Evolutionary conservation across 2,329 filamentous ascomycete genomes (phyloP).

Genomic region (Paecilomyces niveus): DNA sequence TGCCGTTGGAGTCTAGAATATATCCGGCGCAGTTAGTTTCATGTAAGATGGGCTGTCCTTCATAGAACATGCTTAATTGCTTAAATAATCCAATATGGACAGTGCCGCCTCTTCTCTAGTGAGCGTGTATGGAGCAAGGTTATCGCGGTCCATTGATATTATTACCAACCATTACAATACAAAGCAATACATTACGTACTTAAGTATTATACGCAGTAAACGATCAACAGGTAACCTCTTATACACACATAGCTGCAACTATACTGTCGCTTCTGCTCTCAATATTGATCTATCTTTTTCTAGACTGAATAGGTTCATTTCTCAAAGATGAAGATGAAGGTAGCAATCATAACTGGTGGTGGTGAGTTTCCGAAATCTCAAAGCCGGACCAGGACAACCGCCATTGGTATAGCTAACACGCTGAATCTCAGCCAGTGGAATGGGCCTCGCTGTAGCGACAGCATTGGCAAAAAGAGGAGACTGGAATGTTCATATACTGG

Average conservation of each 20-base stretch:
- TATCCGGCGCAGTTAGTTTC: neutral
- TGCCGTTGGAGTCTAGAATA: neutral
- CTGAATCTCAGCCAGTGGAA: slow-evolving; percentile 29
- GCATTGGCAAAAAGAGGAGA: slow-evolving; percentile 27
- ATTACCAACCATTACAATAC: neutral
- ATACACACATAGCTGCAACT: neutral
- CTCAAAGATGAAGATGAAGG: neutral
- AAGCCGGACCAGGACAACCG: neutral
- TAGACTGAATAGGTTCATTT: neutral
- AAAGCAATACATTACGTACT: neutral
- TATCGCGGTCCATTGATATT: too few species aligned
- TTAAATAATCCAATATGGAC: neutral
- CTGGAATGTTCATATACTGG: slow-evolving; percentile 36
- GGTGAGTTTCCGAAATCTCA: neutral
- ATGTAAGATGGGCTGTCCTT: neutral
- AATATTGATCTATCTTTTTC: too few species aligned
- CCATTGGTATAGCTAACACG: neutral
- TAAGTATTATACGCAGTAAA: neutral
- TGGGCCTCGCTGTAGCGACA: slow-evolving; percentile 37
- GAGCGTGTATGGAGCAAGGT: too few species aligned
- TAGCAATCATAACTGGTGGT: neutral
- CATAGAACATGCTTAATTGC: neutral
- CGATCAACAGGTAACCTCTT: neutral
- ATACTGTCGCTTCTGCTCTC: neutral
- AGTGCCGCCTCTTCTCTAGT: neutral